A percentile compares a stretch with the other conserved stretches of the same genome.
These are phyloP conservation scores for Niebla homalea DNA, from an alignment of 495 filamentous ascomycete genomes.

Conservation along the genomic window DNA sequence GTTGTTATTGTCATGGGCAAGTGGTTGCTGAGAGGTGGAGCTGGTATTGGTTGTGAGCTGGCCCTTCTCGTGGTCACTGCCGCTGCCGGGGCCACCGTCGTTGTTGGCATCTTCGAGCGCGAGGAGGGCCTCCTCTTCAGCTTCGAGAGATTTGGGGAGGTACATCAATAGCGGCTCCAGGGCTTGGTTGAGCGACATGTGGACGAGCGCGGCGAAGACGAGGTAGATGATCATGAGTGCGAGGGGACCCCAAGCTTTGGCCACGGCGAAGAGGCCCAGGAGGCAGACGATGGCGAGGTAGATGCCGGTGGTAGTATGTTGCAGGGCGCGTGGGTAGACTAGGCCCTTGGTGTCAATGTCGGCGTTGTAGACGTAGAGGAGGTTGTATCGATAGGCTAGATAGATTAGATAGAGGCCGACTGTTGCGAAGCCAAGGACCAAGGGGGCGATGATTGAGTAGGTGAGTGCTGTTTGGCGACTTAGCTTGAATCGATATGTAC, in stretches of 20 bases:
- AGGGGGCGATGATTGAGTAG: slow-evolving; percentile 81
- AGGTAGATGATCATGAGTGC: slow-evolving; percentile 75
- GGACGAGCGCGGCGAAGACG: slow-evolving; percentile 68
- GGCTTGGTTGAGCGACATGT: slow-evolving; percentile 65
- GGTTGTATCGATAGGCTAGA: slow-evolving; percentile 86
- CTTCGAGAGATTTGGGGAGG: slow-evolving; percentile 53
- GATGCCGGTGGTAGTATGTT: slow-evolving; percentile 79
- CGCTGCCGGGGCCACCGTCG: slow-evolving; percentile 14
- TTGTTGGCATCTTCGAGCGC: slow-evolving; percentile 29
- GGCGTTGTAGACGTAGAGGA: slow-evolving; percentile 81
- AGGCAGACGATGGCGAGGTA: slow-evolving; percentile 78
- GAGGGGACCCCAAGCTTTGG: slow-evolving; percentile 53
- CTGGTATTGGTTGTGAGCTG: slow-evolving; percentile 13
- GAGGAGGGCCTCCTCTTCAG: slow-evolving; percentile 53
- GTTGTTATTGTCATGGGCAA: slow-evolving; percentile 20
- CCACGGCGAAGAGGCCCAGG: slow-evolving; percentile 79
- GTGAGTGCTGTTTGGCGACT: slow-evolving; percentile 44
- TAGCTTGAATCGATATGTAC: background rate
- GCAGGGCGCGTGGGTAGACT: slow-evolving; percentile 75
- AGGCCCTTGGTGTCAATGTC: slow-evolving; percentile 82
- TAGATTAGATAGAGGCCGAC: slow-evolving; percentile 81
- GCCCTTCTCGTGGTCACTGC: slow-evolving; percentile 21
- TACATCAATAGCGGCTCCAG: slow-evolving; percentile 70
- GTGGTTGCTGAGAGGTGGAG: background rate
- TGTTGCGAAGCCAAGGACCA: slow-evolving; percentile 77